Percentiles rank a stretch among this genome's conserved stretches.
Evolutionary conservation across 2,329 filamentous ascomycete genomes (phyloP).

Genomic region (Clonostachys rosea): DNA sequence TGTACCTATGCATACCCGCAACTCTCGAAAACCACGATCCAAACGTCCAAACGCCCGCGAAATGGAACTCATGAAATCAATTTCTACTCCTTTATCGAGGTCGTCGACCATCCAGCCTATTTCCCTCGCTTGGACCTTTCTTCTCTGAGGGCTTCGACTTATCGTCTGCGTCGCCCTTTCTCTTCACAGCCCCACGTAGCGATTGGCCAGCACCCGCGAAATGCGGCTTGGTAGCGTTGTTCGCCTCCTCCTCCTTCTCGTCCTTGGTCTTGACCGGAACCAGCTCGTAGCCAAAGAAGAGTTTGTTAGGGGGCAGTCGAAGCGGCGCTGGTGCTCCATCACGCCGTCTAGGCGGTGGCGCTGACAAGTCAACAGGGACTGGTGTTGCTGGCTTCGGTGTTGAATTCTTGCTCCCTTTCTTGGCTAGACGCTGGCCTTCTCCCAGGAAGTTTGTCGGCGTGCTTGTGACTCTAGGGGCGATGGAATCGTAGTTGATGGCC

Average conservation of each 20-base stretch:
- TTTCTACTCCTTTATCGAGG: slow-evolving; percentile 11
- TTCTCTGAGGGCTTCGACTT: slow-evolving; percentile 42
- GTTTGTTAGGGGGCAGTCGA: slow-evolving; percentile 77
- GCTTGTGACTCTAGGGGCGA: slow-evolving; percentile 72
- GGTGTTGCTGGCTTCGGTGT: slow-evolving; percentile 69
- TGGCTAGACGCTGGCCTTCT: slow-evolving; percentile 79
- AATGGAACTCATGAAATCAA: too few relatives aligned
- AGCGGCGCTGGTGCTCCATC: slow-evolving; percentile 83
- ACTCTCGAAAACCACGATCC: background rate
- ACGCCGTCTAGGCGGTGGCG: slow-evolving; percentile 28
- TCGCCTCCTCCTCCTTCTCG: slow-evolving; percentile 61
- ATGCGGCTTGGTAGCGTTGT: slow-evolving; percentile 61
- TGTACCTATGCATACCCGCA: too few relatives aligned
- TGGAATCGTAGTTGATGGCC: slow-evolving; percentile 92
- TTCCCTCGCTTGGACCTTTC: slow-evolving; percentile 36
- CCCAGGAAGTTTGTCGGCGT: slow-evolving; percentile 74
- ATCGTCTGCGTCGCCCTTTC: slow-evolving; percentile 54
- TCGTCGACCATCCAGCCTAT: slow-evolving; percentile 36
- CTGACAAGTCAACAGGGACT: slow-evolving; percentile 33
- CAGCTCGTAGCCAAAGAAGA: slow-evolving; percentile 95
- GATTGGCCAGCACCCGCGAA: slow-evolving; percentile 86
- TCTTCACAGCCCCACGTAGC: slow-evolving; percentile 64
- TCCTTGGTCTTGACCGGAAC: slow-evolving; percentile 80
- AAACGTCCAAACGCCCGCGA: background rate
- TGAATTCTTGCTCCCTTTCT: slow-evolving; percentile 67